Evolutionary conservation across 768 basidiomycete genomes (phyloP).

Genomic region (Nidularia pulvinata): DNA sequence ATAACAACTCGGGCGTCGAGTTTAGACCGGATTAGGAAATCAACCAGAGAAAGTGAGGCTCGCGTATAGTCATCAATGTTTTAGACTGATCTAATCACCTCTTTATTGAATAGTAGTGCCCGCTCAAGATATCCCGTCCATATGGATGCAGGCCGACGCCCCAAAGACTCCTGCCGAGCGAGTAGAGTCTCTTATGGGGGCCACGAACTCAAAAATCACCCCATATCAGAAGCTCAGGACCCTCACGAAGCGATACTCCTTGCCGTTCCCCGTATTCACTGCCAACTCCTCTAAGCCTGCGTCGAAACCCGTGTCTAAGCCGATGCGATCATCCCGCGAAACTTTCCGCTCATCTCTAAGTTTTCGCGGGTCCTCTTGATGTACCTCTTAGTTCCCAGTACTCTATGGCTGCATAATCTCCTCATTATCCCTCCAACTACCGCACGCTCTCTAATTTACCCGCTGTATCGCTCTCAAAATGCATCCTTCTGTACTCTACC

Average conservation of each 20-base stretch:
- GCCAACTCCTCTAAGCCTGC: conserved; percentile 8
- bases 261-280: conserved; percentile 39
- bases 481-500: too few species aligned
- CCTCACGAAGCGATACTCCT: conserved; percentile 47
- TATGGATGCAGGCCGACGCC: conserved; percentile 47
- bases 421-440: too few species aligned
- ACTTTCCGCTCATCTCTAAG: too few species aligned
- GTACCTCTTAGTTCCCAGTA: too few species aligned
- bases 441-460: too few species aligned
- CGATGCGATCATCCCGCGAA: too few species aligned
- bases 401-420: too few species aligned
- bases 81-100: neutral
- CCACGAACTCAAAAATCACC: conserved; percentile 15
- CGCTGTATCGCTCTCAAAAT: too few species aligned
- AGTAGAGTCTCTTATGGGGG: conserved; percentile 24
- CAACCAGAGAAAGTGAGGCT: neutral
- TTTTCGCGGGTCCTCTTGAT: too few species aligned
- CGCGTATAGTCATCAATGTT: neutral
- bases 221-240: conserved; percentile 39
- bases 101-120: neutral
- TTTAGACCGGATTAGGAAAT: neutral
- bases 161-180: conserved; percentile 29
- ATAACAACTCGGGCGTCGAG: neutral
- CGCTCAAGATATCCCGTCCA: conserved; percentile 37
- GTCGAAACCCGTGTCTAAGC: too few species aligned